Evolutionary conservation across 306 rosid species (phyloP).

Genomic region (Citrullus mucosospermus): DNA sequence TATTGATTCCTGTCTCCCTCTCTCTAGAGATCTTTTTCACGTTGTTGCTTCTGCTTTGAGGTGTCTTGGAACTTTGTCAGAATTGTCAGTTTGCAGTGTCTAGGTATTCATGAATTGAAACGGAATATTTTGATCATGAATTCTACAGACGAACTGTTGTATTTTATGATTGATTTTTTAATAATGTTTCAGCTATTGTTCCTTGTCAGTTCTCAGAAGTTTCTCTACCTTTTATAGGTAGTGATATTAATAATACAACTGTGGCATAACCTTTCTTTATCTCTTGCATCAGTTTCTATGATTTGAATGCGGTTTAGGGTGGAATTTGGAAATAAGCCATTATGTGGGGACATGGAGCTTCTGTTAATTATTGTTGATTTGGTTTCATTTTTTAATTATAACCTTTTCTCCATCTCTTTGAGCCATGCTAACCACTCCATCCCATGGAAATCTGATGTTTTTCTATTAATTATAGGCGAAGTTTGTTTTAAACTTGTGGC

Average conservation of each 20-base stretch:
- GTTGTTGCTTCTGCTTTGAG: background rate
- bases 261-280: background rate
- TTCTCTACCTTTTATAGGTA: background rate
- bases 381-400: background rate
- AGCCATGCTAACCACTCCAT: background rate
- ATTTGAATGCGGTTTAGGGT: background rate
- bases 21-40: background rate
- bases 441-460: background rate
- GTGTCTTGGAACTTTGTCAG: background rate
- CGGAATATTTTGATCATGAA: background rate
- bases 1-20: background rate
- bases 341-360: background rate
- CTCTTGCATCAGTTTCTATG: background rate
- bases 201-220: background rate
- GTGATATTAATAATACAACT: background rate
- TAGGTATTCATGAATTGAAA: background rate
- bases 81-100: background rate
- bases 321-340: background rate
- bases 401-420: background rate
- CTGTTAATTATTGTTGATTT: background rate
- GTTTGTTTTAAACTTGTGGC: background rate
- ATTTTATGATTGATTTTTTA: background rate
- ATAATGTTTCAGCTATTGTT: background rate
- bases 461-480: background rate
- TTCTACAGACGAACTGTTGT: background rate